Evolutionary conservation across 805 yeast species (phyloP).

Genomic region (Peterozyma xylosa): DNA sequence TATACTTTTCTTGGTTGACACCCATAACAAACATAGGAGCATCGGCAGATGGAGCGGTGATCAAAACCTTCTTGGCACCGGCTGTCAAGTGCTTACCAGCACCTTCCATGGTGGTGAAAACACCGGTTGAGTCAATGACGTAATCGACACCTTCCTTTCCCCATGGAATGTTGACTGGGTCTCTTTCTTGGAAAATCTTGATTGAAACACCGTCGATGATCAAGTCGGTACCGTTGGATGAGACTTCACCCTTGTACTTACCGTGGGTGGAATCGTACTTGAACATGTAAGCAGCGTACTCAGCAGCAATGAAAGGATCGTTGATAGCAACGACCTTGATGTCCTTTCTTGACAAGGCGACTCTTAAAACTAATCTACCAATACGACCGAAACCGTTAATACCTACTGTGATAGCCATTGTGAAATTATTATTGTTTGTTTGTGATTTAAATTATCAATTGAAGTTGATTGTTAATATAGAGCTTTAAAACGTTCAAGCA

Average conservation of each 20-base stretch:
- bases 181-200: conserved; percentile 54
- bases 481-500: no score
- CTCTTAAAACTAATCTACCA: conserved; percentile 62
- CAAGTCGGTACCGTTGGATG: conserved; percentile 41
- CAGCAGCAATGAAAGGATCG: conserved; percentile 63
- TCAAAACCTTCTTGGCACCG: conserved; percentile 69
- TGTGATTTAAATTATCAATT: no score
- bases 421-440: background rate
- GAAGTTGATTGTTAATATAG: no score
- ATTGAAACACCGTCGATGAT: conserved; percentile 45
- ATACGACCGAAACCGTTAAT: conserved; percentile 72
- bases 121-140: conserved; percentile 69
- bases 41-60: conserved; percentile 65
- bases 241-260: conserved; percentile 50
- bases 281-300: conserved; percentile 69
- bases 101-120: conserved; percentile 57
- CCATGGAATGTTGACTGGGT: conserved; percentile 66
- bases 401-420: conserved; percentile 52
- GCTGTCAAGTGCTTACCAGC: conserved; percentile 64
- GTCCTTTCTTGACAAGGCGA: conserved; percentile 46
- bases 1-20: conserved; percentile 57
- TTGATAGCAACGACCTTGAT: conserved; percentile 59
- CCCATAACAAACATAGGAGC: conserved; percentile 73
- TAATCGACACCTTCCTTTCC: conserved; percentile 53
- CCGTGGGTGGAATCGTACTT: conserved; percentile 72